A percentile compares a stretch with the other conserved stretches of the same genome.
phyloP scores from a whole-genome alignment of 1,139 yeast genomes.

The Candida pseudoviswanathii region DNA sequence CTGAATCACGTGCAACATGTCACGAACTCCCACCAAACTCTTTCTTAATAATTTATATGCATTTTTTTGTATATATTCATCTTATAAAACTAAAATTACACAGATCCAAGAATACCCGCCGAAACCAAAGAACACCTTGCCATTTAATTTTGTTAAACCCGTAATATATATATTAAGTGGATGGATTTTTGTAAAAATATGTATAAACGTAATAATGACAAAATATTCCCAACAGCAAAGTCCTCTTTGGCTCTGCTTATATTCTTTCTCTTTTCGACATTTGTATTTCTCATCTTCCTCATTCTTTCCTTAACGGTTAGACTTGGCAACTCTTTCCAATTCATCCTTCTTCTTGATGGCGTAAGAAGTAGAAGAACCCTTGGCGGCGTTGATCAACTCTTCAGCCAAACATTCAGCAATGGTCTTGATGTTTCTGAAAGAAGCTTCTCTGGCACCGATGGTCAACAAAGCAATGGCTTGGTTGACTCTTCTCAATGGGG shows the following conservation, averaged over 20 bases:
- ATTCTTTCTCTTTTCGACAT: slow-evolving; percentile 1
- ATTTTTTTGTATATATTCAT: not conserved
- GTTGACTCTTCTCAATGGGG: slow-evolving; percentile 99
- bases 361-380: slow-evolving; percentile 99
- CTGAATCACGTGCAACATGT: not conserved
- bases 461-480: slow-evolving; percentile 98
- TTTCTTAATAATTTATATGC: not conserved
- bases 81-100: slow-evolving; percentile 5
- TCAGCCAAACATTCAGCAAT: slow-evolving; percentile 99
- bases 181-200: slow-evolving; percentile 7
- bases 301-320: slow-evolving; percentile 83
- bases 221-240: slow-evolving; percentile 1
- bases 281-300: slow-evolving; percentile 1
- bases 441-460: slow-evolving; percentile 99
- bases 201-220: slow-evolving; percentile 9
- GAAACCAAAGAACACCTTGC: not conserved
- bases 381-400: slow-evolving; percentile 99
- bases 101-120: not conserved
- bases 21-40: not conserved
- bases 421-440: slow-evolving; percentile 99
- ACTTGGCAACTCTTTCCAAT: slow-evolving; percentile 99
- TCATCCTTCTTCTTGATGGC: slow-evolving; percentile 99
- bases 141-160: slow-evolving; percentile 8
- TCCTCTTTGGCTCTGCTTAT: slow-evolving; percentile 5
- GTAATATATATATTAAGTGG: slow-evolving; percentile 9